Evolutionary conservation across 768 basidiomycete species (phyloP), one percentile per base, ranked within the genome.

Genomic region (Mycena filopes): DNA sequence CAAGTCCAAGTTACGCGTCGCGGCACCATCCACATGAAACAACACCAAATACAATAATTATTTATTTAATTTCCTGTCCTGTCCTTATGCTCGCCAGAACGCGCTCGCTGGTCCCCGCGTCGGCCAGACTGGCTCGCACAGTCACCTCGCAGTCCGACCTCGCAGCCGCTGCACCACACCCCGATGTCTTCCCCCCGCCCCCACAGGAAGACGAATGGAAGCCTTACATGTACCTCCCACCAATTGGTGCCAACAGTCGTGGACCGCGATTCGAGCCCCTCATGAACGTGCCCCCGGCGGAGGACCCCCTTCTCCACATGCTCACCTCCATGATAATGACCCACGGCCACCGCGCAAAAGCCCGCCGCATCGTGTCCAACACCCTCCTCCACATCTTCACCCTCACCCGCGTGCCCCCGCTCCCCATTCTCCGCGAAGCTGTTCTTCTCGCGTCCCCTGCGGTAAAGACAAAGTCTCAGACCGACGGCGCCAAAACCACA

Each of bases 381-480:
- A 89, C 86, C 69, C 86, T 95, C n/a, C 76, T 88, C 20, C 82
- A 89, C 72, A 86, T 96, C 42, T 90, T 91, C 74, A 83, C 88
- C 12, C 80, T 91, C 62, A 96, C 94, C 18, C 84, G 89, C 57
- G 85, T 88, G 9, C 87, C 89, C n/a, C 92, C 95, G 0, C 80
- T 95, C 36, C 93, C 93, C 20, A 86, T 97, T 67, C 79, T 98
- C 5, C 88, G 89, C 41, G 77, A 89, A 71, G 96, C 95, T 0
- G 79, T 98, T 54, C 72, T 84, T 25, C 73, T 83, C 3, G 89
- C 87, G 2, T 84, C 93, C 4, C 96, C 96, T 1, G 86, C 89
- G 1, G 87, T 96, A 28, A 83, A 88, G 26, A 81, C 81, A 7
- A 73, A 87, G 63, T 86, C 84, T 29, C 84, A 87, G 68, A 86